Evolutionary conservation across 805 yeast species (phyloP).

Genomic region (Suhomyces sp.): DNA sequence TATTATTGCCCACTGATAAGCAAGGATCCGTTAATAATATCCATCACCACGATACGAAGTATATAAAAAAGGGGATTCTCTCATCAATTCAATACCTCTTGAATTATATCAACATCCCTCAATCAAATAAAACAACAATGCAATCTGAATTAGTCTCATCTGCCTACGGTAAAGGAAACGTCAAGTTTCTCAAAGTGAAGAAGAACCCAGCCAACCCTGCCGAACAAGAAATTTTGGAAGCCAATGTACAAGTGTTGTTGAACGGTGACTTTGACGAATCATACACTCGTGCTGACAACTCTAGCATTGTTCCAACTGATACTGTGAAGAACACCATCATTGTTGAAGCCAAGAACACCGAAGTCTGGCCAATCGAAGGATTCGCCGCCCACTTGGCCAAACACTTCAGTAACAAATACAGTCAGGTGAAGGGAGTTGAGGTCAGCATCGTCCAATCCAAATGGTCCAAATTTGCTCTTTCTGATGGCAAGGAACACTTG

Average conservation of each 20-base stretch:
- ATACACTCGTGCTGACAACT: slow-evolving; percentile 85
- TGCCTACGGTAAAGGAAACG: slow-evolving; percentile 89
- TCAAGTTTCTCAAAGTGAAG: slow-evolving; percentile 85
- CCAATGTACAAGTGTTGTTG: slow-evolving; percentile 71
- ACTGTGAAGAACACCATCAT: slow-evolving; percentile 87
- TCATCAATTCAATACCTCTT: background rate
- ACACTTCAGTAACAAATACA: slow-evolving; percentile 75
- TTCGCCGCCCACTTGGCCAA: slow-evolving; percentile 82
- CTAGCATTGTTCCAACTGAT: slow-evolving; percentile 90
- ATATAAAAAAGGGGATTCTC: background rate
- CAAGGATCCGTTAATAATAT: background rate
- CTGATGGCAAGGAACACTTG: slow-evolving; percentile 66
- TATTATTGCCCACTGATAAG: background rate
- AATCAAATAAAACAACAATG: background rate
- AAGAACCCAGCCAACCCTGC: slow-evolving; percentile 71
- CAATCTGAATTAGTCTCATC: slow-evolving; percentile 31
- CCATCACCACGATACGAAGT: background rate
- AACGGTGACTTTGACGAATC: slow-evolving; percentile 77
- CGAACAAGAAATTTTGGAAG: slow-evolving; percentile 80
- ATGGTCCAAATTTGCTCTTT: slow-evolving; percentile 74
- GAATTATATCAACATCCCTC: background rate
- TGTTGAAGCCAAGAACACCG: slow-evolving; percentile 75
- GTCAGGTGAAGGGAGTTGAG: slow-evolving; percentile 71
- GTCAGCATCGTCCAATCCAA: slow-evolving; percentile 66
- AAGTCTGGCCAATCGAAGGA: slow-evolving; percentile 88